These are phyloP conservation scores for Parachlorella kessleri DNA, from an alignment of 139 green algal species.

Conservation along the genomic window DNA sequence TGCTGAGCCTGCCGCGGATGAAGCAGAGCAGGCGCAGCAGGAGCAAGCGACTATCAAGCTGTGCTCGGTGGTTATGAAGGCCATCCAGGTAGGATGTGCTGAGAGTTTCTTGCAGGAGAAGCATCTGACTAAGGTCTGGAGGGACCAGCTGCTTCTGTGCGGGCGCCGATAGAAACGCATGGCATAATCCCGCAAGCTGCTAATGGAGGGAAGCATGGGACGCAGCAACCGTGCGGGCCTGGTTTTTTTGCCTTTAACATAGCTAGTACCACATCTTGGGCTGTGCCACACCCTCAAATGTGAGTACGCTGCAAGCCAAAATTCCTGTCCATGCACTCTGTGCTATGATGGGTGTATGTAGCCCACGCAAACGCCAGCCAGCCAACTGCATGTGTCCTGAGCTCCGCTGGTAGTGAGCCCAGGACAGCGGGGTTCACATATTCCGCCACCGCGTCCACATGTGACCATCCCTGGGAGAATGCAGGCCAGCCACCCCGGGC, in stretches of 20 bases:
- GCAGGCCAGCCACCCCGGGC: conserved; percentile 13
- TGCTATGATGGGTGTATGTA: too few relatives aligned
- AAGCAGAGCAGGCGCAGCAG: background rate
- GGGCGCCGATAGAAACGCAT: background rate
- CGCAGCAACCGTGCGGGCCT: too few relatives aligned
- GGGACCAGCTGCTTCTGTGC: background rate
- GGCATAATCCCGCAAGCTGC: background rate
- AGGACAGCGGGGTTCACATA: too few relatives aligned
- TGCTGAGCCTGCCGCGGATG: conserved; percentile 1
- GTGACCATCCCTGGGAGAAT: background rate
- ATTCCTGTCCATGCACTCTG: too few relatives aligned
- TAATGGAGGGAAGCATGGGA: background rate
- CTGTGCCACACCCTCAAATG: background rate
- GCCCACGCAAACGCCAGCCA: background rate
- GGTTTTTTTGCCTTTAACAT: background rate
- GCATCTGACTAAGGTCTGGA: background rate
- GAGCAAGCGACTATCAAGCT: conserved; percentile 19
- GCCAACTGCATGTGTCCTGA: background rate
- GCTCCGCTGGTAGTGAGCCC: too few relatives aligned
- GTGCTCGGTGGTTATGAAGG: conserved; percentile 53
- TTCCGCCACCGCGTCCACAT: too few relatives aligned
- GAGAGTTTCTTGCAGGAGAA: background rate
- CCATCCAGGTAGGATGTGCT: conserved; percentile 6
- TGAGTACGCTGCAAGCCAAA: background rate
- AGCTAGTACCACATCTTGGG: background rate